Conservation (phyloP, 2,329 filamentous ascomycete genomes). For the Alternaria viburni region DNA sequence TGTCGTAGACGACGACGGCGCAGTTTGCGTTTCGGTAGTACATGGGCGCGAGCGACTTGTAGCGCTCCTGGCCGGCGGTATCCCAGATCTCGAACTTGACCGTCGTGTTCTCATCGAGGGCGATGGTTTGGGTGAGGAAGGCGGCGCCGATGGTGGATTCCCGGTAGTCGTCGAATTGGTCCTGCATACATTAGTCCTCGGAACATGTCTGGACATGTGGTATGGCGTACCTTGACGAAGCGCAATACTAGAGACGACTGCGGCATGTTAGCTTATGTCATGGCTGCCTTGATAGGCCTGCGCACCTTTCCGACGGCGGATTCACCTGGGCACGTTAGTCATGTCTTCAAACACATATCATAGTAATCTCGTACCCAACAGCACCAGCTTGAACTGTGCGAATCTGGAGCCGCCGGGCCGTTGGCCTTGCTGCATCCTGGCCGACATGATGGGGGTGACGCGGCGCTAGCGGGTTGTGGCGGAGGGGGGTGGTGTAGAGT, state of each 20-base stretch:
- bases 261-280: conserved; percentile 35
- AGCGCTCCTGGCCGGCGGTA: conserved; percentile 96
- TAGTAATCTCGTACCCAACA: conserved; percentile 75
- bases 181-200: conserved; percentile 58
- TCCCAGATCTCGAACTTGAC: conserved; percentile 98
- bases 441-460: conserved; percentile 69
- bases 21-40: conserved; percentile 99
- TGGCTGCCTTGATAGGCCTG: conserved; percentile 34
- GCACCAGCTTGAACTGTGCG: conserved; percentile 98
- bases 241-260: conserved; percentile 96
- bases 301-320: conserved; percentile 97
- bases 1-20: conserved; percentile 98
- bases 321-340: conserved; percentile 72
- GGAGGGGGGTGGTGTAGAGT: conserved; percentile 1
- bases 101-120: conserved; percentile 95
- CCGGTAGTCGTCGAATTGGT: conserved; percentile 98
- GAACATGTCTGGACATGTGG: too few relatives aligned
- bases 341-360: background rate
- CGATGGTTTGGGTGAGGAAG: conserved; percentile 98
- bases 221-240: conserved; percentile 84
- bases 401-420: conserved; percentile 75
- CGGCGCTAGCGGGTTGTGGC: conserved; percentile 25
- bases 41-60: conserved; percentile 99
- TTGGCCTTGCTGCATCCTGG: conserved; percentile 76
- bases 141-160: conserved; percentile 98